Conservation (phyloP, 108 stramenopile species). For the Conticribra weissflogii region DNA sequence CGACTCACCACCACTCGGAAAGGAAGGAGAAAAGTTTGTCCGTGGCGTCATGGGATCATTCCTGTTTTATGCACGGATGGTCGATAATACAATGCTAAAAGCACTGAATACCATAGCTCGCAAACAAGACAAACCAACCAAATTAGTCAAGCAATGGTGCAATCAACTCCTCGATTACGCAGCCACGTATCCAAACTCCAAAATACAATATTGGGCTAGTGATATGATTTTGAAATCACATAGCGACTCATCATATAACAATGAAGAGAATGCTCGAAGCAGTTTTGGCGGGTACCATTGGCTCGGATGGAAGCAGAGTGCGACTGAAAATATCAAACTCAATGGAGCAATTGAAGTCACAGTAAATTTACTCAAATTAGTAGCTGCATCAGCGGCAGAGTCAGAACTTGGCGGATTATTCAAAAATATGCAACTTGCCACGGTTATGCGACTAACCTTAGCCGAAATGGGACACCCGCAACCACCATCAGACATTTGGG, state of each 20-base stretch:
- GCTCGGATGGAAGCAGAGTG: too few relatives aligned
- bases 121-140: too few relatives aligned
- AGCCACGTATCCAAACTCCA: neutral
- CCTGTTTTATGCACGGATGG: too few relatives aligned
- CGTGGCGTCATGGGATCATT: too few relatives aligned
- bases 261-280: neutral
- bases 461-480: neutral
- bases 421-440: neutral
- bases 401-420: neutral
- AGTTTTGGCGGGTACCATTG: neutral
- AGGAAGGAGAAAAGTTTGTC: too few relatives aligned
- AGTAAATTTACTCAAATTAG: neutral
- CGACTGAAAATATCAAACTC: neutral
- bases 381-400: neutral
- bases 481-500: neutral
- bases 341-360: neutral
- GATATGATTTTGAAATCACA: neutral
- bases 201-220: neutral
- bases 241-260: neutral
- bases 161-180: too few relatives aligned
- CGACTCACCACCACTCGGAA: too few relatives aligned
- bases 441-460: neutral
- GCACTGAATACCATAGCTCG: too few relatives aligned
- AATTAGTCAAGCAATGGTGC: too few relatives aligned
- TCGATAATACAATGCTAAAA: too few relatives aligned